These are phyloP conservation scores for Debaryomyces maramus DNA, from an alignment of 805 yeast species.

Conservation along the genomic window DNA sequence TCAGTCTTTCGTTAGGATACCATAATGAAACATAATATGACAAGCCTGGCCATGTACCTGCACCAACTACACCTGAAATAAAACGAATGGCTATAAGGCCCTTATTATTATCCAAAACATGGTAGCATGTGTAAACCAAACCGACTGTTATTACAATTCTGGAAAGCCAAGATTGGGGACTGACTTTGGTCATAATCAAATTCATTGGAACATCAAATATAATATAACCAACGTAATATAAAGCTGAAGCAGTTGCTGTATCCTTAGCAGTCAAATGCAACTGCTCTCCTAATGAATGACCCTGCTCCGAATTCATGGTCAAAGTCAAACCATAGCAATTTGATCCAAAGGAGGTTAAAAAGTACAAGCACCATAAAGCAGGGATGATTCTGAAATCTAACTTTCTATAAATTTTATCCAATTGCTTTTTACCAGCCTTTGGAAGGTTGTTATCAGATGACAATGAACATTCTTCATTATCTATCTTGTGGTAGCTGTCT, in stretches of 20 bases:
- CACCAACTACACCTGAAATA: conserved; percentile 73
- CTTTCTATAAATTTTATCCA: conserved; percentile 58
- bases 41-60: conserved; percentile 92
- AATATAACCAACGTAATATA: conserved; percentile 80
- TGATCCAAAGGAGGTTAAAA: conserved; percentile 75
- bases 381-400: conserved; percentile 75
- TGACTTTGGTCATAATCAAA: conserved; percentile 74
- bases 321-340: conserved; percentile 76
- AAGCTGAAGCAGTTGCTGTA: conserved; percentile 72
- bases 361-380: conserved; percentile 77
- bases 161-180: conserved; percentile 84
- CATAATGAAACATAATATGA: conserved; percentile 79
- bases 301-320: conserved; percentile 67
- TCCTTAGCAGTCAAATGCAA: conserved; percentile 56
- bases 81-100: conserved; percentile 74
- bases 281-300: conserved; percentile 59
- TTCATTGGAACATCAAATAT: conserved; percentile 89
- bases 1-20: conserved; percentile 79
- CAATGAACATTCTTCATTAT: conserved; percentile 4
- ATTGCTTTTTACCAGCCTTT: conserved; percentile 22
- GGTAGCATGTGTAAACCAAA: conserved; percentile 70
- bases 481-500: conserved; percentile 1
- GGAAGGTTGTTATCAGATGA: conserved; percentile 1
- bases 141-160: conserved; percentile 80
- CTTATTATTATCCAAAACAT: conserved; percentile 52